Percentiles rank a stretch among this genome's conserved stretches.
These are phyloP conservation scores for Fraxinus pennsylvanica DNA, from an alignment of 257 asterid genomes.

Conservation along the genomic window DNA sequence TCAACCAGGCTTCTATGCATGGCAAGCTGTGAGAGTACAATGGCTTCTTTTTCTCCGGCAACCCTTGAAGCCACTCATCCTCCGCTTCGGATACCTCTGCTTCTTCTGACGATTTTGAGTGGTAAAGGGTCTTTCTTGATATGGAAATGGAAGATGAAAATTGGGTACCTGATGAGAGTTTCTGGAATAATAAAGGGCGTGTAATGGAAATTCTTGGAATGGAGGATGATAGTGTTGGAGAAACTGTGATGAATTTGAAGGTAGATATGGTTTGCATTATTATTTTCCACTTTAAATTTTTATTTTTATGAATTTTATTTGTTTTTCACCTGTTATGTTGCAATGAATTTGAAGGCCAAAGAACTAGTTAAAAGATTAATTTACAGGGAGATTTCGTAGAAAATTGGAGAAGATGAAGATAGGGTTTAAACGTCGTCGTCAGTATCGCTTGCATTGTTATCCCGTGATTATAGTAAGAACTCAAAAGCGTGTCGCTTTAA, in stretches of 20 bases:
- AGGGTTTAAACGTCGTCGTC: slow-evolving; percentile 24
- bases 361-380: neutral
- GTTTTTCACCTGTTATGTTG: neutral
- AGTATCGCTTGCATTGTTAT: neutral
- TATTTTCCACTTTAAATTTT: neutral
- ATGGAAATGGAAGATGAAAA: slow-evolving; percentile 27
- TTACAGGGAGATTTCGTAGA: slow-evolving; percentile 21
- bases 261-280: slow-evolving; percentile 43
- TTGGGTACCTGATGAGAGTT: slow-evolving; percentile 32
- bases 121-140: slow-evolving; percentile 34
- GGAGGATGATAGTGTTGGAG: slow-evolving; percentile 27
- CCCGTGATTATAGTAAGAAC: neutral
- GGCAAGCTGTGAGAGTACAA: slow-evolving; percentile 94
- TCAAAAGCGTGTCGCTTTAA: neutral
- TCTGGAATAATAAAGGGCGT: slow-evolving; percentile 34
- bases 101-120: slow-evolving; percentile 54
- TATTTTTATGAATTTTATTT: slow-evolving; percentile 2
- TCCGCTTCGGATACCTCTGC: slow-evolving; percentile 47
- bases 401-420: slow-evolving; percentile 38
- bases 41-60: slow-evolving; percentile 85
- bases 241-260: slow-evolving; percentile 30
- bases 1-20: slow-evolving; percentile 91
- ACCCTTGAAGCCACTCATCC: slow-evolving; percentile 82
- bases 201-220: slow-evolving; percentile 25
- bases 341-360: slow-evolving; percentile 11